These are phyloP conservation scores for Dichotomocladium elegans DNA, from an alignment of 371 early-diverging fungal genomes.

Conservation along the genomic window DNA sequence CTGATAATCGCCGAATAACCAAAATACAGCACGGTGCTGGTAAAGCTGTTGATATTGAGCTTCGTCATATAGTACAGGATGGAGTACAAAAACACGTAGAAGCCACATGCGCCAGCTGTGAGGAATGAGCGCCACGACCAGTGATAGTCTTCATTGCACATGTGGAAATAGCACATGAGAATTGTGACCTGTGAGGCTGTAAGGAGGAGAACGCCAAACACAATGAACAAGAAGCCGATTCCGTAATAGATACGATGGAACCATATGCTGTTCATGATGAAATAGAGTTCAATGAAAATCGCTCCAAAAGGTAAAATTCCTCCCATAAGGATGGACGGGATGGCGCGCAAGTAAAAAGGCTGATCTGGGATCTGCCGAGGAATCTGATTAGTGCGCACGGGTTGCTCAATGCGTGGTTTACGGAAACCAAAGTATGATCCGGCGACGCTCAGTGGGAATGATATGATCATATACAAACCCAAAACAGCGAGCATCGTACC, in stretches of 20 bases:
- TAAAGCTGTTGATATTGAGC: constrained; percentile 67
- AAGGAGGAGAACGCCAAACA: constrained; percentile 76
- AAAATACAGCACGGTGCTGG: constrained; percentile 85
- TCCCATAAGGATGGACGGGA: constrained; percentile 78
- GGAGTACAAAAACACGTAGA: constrained; percentile 88
- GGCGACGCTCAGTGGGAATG: constrained; percentile 82
- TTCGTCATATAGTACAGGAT: constrained; percentile 75
- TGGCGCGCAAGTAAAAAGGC: constrained; percentile 63
- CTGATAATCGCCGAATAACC: constrained; percentile 86
- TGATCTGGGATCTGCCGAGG: constrained; percentile 89
- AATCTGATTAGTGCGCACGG: constrained; percentile 89
- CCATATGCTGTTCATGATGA: constrained; percentile 92
- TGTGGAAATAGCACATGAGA: constrained; percentile 85
- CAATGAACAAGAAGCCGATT: constrained; percentile 81
- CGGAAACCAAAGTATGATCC: constrained; percentile 95
- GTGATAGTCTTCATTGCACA: constrained; percentile 90
- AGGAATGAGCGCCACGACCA: constrained; percentile 96
- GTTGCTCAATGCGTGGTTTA: constrained; percentile 78
- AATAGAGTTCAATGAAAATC: constrained; percentile 86
- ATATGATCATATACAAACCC: constrained; percentile 85
- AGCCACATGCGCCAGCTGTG: constrained; percentile 80
- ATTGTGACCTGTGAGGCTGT: constrained; percentile 86
- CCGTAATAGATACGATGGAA: constrained; percentile 88
- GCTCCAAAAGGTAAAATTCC: constrained; percentile 89
- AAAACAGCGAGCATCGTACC: constrained; percentile 85